These are phyloP conservation scores for Pholiota microspora DNA, from an alignment of 768 basidiomycete species.

Conservation along the genomic window DNA sequence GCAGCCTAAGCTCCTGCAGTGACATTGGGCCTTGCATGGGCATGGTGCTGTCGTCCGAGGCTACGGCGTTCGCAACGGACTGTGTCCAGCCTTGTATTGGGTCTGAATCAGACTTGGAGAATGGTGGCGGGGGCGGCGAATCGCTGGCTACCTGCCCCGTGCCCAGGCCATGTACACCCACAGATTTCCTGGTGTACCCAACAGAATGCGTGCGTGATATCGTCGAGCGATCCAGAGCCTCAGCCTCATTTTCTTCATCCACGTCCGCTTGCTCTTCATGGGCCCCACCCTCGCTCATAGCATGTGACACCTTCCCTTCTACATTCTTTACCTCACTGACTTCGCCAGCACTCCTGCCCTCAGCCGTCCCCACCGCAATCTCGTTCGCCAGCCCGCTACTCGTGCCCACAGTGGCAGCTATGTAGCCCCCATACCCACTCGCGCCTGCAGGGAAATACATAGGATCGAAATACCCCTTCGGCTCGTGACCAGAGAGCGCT, in stretches of 20 bases:
- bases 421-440: not conserved
- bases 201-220: constrained; percentile 20
- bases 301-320: not conserved
- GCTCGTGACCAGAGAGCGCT: constrained; percentile 26
- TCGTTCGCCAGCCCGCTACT: constrained; percentile 30
- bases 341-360: not conserved
- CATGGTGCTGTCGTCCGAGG: too few relatives aligned
- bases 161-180: not conserved
- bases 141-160: not conserved
- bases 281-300: not conserved
- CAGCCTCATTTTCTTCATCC: not conserved
- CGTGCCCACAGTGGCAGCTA: constrained; percentile 6
- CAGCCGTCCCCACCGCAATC: constrained; percentile 18
- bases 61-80: not conserved
- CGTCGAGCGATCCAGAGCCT: not conserved
- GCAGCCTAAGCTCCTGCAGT: not conserved
- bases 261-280: not conserved
- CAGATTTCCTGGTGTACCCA: constrained; percentile 9
- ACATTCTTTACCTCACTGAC: not conserved
- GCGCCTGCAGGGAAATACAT: constrained; percentile 36
- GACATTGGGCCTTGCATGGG: not conserved
- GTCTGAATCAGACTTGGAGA: constrained; percentile 2
- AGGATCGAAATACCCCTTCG: constrained; percentile 43
- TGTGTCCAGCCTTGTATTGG: not conserved
- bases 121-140: not conserved